Base-by-base conservation (phyloP, 2,329 filamentous ascomycete species). In the Magnaporthiopsis rhizophila region DNA sequence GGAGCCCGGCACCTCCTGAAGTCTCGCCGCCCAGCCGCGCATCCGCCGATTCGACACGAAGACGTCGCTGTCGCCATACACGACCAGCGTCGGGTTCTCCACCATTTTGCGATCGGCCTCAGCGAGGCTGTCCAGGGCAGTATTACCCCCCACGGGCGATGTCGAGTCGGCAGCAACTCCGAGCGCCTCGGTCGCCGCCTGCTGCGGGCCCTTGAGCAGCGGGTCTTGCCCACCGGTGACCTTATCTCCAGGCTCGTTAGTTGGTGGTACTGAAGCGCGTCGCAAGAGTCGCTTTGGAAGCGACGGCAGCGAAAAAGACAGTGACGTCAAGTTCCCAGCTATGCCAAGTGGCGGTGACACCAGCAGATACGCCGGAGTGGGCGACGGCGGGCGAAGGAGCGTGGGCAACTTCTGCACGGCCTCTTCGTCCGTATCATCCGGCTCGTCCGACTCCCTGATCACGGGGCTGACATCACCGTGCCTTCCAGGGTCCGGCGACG, bases 31-130 rank as follows among this genome's bases (percentile, higher is more conserved):
- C 93, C 93, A 97, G 0, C 79, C 76, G 13, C 83, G 81, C 69
- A 93, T 78, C 73, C 85, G 90, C 65, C 80, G 82, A 3, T 79
- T 79, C 0, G 87, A 83, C 1, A 90, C 87, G 68, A 97, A 96
- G 0, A 82, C 76, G 73, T 98, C 93, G 4, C 83, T 79, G 62
- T 88, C 85, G 1, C 93, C 94, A 71, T 88, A 96, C 0, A 96
- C 75, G 0, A 86, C 87, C 45, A 97, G 73, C 0, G 89, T 89
- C 0, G 81, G 80, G 69, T 87, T 81, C 2, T 76, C 73, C 1
- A 84, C 75, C 61, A 90, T 77, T 70, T 89, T 86, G 62, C 77
- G 75, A 64, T 87, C 83, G 1, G 80, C 78, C 11, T 63, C 62
- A 5, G 58, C 32, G 4, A 63, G 32, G 15, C 36, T 56, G 56